Base-by-base conservation (phyloP, 371 early-diverging fungal genomes). In the Mortierella sp. region DNA sequence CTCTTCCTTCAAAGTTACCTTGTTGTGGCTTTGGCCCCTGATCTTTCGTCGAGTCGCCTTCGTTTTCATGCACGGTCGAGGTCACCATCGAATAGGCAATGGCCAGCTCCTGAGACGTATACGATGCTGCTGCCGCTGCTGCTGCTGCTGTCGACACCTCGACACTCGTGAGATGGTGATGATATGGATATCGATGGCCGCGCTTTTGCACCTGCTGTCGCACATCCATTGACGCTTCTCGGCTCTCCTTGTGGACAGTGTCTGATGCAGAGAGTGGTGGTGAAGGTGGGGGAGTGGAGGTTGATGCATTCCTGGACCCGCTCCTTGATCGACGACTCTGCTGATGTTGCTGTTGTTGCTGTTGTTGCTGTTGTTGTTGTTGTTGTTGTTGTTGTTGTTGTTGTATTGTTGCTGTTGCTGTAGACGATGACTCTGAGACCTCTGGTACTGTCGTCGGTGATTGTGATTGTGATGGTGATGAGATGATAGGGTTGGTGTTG, bases 81-180 rank as follows among this genome's bases (percentile, higher is more conserved):
- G 80, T 78, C 13, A 84, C 84, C 84, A 84, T 84, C 26, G 84
- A 84, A 38, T 84, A 84, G 1, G 84, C 84, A 70, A 84, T 78
- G 0, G 74, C 84, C 42, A 84, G 57, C 55, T 84, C 84, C 68
- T 77, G 78, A 6, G 84, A 84, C 3, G 84, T 84, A 58, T 84
- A 84, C 0, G 75, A 65, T 6, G 74, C 80, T 26, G 84, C 74
- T 3, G 79, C 76, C 4, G 79, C 70, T 9, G 80, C 77, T 21
- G 80, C 76, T 1, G 83, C 84, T 21, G 80, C 76, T 24, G 70
- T 47, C 1, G 82, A 58, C 34, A 72, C 34, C 13, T 68, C 45
- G 28, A 72, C 72, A 26, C 38, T 74, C 16, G 76, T 65, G 19
- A 70, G 28, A 19, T 28, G 68, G 34, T 47, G 50, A 34, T 19